Base-by-base conservation (phyloP, 805 yeast genomes). In the Suhomyces tanzawaensis region DNA sequence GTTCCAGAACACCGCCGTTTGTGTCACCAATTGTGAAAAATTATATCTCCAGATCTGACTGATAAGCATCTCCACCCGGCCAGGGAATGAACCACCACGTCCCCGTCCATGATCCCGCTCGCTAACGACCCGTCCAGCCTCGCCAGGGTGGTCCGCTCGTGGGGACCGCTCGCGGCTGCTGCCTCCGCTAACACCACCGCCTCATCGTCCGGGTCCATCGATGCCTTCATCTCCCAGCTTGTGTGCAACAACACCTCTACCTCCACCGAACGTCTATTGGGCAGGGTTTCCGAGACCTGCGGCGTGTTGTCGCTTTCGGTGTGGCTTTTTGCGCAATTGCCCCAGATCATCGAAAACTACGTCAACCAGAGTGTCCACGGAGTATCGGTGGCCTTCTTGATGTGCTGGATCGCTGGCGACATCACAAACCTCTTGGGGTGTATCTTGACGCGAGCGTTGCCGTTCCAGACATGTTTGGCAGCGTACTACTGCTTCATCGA, bases 401-500 rank as follows among this genome's bases (percentile, higher is more conserved):
- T 47, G 7, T 56, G 59, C 43, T 63, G 71, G 70, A 58, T 64
- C 25, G 47, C 57, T 4, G 71, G 72, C 13, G 72, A 52, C 31
- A 58, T 70, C 15, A 71, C 79, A 7, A 73, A 78, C 30, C 58
- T 82, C 19, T 32, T 74, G 0, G 97, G 96, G 0, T 87, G 95
- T 44, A 42, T 85, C 0, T 55, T 88, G 32, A 88, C 96, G 0
- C 57, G 76, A 5, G 96, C 90, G 44, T 66, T 88, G 32, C 79
- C 82, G n/a, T 90, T 89, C 60, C 97, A 89, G 56, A 74, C 79
- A 8, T 64, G 80, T 16, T 64, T 89, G 13, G 86, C 95, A 0
- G 41, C 74, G 2, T 90, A 90, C 60, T 89, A 85, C 55, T 66
- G 91, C 35, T 60, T 71, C 40, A 84, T 85, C 44, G 97, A 90